Percentiles rank a stretch among this genome's conserved stretches.
phyloP scores from a whole-genome alignment of 768 basidiomycete genomes.

The Hericium erinaceus region DNA sequence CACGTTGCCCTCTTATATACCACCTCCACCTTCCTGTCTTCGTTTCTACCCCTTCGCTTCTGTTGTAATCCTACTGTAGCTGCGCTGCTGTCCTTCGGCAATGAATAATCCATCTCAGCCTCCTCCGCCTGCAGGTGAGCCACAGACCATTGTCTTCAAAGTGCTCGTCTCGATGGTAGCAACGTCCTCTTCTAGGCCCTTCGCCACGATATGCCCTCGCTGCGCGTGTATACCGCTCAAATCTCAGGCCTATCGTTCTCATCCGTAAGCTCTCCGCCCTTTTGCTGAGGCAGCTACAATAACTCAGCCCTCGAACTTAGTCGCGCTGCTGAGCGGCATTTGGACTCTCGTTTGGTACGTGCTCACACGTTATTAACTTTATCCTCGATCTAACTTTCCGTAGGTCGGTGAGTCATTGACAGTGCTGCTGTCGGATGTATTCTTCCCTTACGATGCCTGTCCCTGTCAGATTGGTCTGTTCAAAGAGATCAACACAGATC shows the following conservation, averaged over 20 bases:
- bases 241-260: slow-evolving; percentile 52
- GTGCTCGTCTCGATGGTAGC: neutral
- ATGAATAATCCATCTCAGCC: neutral
- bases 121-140: neutral
- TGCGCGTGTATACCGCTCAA: slow-evolving; percentile 44
- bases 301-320: slow-evolving; percentile 16
- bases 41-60: too few species aligned
- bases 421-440: slow-evolving; percentile 2
- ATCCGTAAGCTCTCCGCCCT: slow-evolving; percentile 18
- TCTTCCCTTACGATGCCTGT: neutral
- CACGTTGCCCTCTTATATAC: too few species aligned
- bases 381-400: neutral
- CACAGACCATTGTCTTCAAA: neutral
- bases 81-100: neutral
- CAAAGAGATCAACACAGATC: slow-evolving; percentile 39
- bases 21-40: too few species aligned
- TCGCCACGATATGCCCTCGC: slow-evolving; percentile 55
- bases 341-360: slow-evolving; percentile 62
- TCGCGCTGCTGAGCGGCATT: slow-evolving; percentile 37
- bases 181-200: slow-evolving; percentile 2
- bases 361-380: neutral
- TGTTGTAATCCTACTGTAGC: too few species aligned
- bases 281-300: neutral
- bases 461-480: slow-evolving; percentile 51
- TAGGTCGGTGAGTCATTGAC: slow-evolving; percentile 23